Evolutionary conservation across 2,329 filamentous ascomycete species (phyloP), one percentile per base, ranked within the genome.

Genomic region (Monosporascus sp.): DNA sequence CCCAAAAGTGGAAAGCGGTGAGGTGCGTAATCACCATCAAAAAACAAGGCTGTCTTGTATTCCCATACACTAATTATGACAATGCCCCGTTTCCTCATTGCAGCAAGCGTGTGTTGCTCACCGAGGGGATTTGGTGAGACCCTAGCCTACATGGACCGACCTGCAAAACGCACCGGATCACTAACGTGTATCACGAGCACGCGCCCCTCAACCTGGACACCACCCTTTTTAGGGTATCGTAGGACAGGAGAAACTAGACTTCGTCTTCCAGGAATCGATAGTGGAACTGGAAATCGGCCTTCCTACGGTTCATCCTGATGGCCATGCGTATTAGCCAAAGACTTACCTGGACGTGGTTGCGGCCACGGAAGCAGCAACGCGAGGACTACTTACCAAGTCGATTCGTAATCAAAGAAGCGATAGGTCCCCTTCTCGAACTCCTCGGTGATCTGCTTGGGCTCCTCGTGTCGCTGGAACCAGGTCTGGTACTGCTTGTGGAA

Each of bases 401-500:
- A 96, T 75, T 99, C 94, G 69, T 99, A 99, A 74, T 99, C 94
- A 72, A 99, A 99, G 78, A 99, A 99, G 49, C 94, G 87, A 77
- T 99, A 99, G 24, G 94, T 99, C 58, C 94, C 94, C 74, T 99
- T 94, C 75, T 99, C 94, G 68, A 90, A 97, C 74, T 99, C 94
- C 72, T 99, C 94, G 0, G 94, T 97, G 67, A 99, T 99, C 63
- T 86, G 92, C 78, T 99, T 99, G 18, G 94, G 94, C 76, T 99
- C 94, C 68, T 99, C 94, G 62, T 99, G 94, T 50, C 94, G 83
- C 72, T 99, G 94, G 67, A 99, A 99, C 94, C 94, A 99, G 1
- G 94, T 99, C 72, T 96, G 94, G 69, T 99, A 99, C 72, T 97
- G 94, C 78, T 99, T 99, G 75, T 99, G 94, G 71, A 99, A 99